phyloP scores from a whole-genome alignment of 306 rosid species.

The Luffa acutangula region DNA sequence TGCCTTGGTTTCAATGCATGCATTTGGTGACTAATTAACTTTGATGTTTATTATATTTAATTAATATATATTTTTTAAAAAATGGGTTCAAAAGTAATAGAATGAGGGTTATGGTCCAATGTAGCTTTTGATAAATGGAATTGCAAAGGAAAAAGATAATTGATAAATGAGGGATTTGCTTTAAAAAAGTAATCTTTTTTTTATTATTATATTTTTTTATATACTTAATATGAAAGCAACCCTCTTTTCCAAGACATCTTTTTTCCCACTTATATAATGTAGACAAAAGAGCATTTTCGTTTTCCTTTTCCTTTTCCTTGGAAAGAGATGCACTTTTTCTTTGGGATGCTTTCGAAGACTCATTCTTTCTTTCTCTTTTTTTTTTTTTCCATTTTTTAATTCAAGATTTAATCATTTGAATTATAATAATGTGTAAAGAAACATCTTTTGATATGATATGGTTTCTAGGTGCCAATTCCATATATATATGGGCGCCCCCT shows the following conservation, averaged over 20 bases:
- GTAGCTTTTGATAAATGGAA: neutral
- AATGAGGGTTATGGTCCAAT: neutral
- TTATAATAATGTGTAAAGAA: neutral
- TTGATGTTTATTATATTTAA: neutral
- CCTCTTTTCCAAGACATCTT: slow-evolving; percentile 26
- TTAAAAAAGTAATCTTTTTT: slow-evolving; percentile 35
- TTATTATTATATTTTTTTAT: too few species aligned
- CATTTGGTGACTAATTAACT: neutral
- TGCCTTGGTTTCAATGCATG: slow-evolving; percentile 7
- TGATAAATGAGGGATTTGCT: slow-evolving; percentile 20
- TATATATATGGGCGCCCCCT: neutral
- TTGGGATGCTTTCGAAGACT: slow-evolving; percentile 27
- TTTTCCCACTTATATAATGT: slow-evolving; percentile 25
- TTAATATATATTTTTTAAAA: neutral
- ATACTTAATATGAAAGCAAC: slow-evolving; percentile 26
- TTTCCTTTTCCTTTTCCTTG: slow-evolving; percentile 16
- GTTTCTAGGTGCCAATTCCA: neutral
- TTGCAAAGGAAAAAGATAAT: neutral
- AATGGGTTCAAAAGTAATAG: slow-evolving; percentile 10
- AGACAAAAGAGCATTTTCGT: slow-evolving; percentile 40
- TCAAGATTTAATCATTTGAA: neutral
- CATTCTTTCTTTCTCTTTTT: neutral
- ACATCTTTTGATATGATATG: neutral
- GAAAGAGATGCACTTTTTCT: slow-evolving; percentile 31
- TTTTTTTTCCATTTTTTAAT: neutral